A percentile compares a stretch with the other conserved stretches of the same genome.
phyloP scores from a whole-genome alignment of 1,139 yeast genomes.

The Yamadazyma diospyri region DNA sequence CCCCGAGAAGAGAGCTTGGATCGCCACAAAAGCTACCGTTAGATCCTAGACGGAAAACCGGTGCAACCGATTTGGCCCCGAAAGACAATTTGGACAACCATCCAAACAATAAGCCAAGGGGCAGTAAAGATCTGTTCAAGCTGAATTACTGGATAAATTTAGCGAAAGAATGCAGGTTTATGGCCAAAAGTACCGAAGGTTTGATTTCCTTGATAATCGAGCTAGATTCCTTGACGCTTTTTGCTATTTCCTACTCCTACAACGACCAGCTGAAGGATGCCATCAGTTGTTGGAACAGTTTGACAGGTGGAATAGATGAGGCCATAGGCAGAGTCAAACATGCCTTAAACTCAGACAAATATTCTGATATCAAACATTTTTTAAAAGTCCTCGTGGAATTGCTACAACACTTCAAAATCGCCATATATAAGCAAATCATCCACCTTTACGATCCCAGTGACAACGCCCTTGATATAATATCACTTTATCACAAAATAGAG shows the following conservation, averaged over 20 bases:
- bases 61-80: neutral
- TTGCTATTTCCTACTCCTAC: conserved; percentile 30
- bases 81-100: conserved; percentile 8
- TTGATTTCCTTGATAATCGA: conserved; percentile 24
- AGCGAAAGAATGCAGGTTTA: conserved; percentile 25
- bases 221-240: conserved; percentile 31
- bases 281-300: conserved; percentile 29
- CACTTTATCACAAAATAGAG: conserved; percentile 18
- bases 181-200: conserved; percentile 22
- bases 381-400: conserved; percentile 28
- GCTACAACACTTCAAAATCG: conserved; percentile 21
- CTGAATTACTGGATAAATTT: conserved; percentile 24
- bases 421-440: conserved; percentile 4
- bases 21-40: neutral
- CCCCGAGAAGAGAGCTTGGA: neutral
- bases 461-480: conserved; percentile 16
- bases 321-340: conserved; percentile 22
- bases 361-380: conserved; percentile 17
- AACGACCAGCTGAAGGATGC: conserved; percentile 32
- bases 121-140: neutral
- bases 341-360: conserved; percentile 11
- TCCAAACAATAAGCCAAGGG: conserved; percentile 3
- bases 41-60: neutral
- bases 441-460: conserved; percentile 15
- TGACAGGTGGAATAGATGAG: conserved; percentile 24